Conservation (phyloP, 73 alveolate species). For the Tetrahymena thermophila region DNA sequence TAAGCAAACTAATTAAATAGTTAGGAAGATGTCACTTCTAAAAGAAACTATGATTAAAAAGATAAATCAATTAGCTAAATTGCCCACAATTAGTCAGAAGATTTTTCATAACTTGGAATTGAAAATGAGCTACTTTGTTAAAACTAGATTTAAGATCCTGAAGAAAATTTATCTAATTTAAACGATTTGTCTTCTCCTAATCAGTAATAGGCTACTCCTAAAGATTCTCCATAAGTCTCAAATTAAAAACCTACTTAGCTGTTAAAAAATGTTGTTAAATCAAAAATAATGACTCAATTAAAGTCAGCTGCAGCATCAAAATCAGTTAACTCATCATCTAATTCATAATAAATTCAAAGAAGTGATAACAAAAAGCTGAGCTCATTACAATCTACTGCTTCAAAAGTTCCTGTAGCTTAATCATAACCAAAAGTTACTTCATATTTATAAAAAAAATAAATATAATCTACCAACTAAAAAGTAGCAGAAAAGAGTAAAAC, state of each 20-base stretch:
- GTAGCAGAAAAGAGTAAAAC: background rate
- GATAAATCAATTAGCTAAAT: background rate
- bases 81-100: background rate
- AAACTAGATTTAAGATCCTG: background rate
- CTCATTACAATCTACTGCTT: background rate
- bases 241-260: background rate
- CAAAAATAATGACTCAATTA: background rate
- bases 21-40: background rate
- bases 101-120: background rate
- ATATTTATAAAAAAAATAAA: background rate
- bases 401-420: background rate
- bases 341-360: background rate
- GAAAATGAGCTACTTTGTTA: background rate
- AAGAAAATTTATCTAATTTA: background rate
- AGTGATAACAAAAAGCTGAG: background rate
- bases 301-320: background rate
- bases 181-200: background rate
- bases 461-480: background rate
- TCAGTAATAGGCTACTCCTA: background rate
- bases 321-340: background rate
- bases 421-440: background rate
- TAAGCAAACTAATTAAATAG: background rate
- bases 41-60: background rate
- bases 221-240: background rate
- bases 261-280: background rate